phyloP scores from a whole-genome alignment of 2,329 filamentous ascomycete species.

The Cladorrhinum sp. region DNA sequence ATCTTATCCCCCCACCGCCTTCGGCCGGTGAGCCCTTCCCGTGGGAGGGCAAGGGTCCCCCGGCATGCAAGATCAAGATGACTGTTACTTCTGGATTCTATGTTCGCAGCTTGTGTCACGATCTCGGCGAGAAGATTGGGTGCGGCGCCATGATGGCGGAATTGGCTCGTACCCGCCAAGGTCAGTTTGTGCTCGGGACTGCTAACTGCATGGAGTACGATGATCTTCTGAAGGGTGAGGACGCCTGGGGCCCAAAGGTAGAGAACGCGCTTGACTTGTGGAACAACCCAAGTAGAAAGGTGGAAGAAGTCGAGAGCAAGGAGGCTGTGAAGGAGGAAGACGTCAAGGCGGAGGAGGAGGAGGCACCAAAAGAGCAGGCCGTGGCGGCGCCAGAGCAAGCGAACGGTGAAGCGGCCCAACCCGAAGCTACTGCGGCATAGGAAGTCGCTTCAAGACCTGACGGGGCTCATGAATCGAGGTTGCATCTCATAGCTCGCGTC shows the following conservation, averaged over 20 bases:
- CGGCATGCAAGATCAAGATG: constrained; percentile 81
- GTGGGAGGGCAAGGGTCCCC: constrained; percentile 61
- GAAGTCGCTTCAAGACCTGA: background rate
- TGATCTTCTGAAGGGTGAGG: constrained; percentile 72
- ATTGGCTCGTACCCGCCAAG: constrained; percentile 76
- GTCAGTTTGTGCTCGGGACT: constrained; percentile 69
- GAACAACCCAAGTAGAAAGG: constrained; percentile 26
- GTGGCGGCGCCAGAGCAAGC: background rate
- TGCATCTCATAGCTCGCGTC: background rate
- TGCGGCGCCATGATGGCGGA: constrained; percentile 85
- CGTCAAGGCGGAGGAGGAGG: constrained; percentile 10
- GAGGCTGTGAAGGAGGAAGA: constrained; percentile 16
- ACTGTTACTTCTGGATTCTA: constrained; percentile 96
- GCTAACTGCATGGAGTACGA: constrained; percentile 74
- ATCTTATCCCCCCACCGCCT: constrained; percentile 50
- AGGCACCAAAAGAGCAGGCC: background rate
- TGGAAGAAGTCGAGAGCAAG: constrained; percentile 12
- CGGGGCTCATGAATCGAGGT: background rate
- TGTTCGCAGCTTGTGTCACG: constrained; percentile 88
- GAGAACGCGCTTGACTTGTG: constrained; percentile 47
- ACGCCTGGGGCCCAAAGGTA: constrained; percentile 78
- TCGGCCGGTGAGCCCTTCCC: constrained; percentile 49
- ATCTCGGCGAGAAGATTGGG: constrained; percentile 77
- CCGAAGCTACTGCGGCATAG: background rate
- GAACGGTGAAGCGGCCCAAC: background rate